phyloP scores from a whole-genome alignment of 2,329 filamentous ascomycete species.

The Ascocoryne sarcoides region DNA sequence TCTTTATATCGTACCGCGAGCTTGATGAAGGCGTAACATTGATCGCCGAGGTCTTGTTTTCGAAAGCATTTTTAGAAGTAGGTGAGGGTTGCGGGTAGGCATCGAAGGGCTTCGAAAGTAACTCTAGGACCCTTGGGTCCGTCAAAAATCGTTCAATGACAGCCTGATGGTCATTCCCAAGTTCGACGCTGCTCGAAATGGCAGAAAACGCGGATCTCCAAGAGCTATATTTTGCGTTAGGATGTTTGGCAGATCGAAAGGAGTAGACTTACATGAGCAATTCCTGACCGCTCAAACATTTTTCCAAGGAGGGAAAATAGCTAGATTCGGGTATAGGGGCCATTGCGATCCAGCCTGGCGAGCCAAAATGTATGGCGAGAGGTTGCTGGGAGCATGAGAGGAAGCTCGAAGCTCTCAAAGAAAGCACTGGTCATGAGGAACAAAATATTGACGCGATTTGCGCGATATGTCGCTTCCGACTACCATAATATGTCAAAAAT shows the following conservation, averaged over 20 bases:
- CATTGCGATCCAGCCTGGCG: conserved; percentile 49
- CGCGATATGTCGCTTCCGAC: neutral
- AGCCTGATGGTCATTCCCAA: conserved; percentile 45
- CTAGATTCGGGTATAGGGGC: conserved; percentile 58
- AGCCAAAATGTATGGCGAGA: conserved; percentile 18
- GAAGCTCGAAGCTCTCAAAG: conserved; percentile 1
- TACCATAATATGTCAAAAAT: too few relatives aligned
- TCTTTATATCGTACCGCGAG: conserved; percentile 61
- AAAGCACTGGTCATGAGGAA: neutral
- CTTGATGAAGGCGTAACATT: conserved; percentile 63
- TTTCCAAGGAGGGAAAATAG: conserved; percentile 79
- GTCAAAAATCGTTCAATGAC: conserved; percentile 57
- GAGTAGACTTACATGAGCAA: conserved; percentile 61
- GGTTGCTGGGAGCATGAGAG: conserved; percentile 25
- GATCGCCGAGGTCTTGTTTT: conserved; percentile 79
- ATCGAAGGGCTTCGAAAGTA: conserved; percentile 60
- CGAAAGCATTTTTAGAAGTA: conserved; percentile 62
- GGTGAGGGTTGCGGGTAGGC: conserved; percentile 57
- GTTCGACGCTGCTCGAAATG: conserved; percentile 48
- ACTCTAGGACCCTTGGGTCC: conserved; percentile 56
- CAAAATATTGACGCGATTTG: neutral
- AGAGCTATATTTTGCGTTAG: conserved; percentile 36
- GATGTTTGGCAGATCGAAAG: conserved; percentile 1
- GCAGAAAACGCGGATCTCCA: conserved; percentile 53
- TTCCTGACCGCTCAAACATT: conserved; percentile 73